These are phyloP conservation scores for Pontederia paniculata DNA, from an alignment of 176 grass and related monocot species.

Conservation along the genomic window DNA sequence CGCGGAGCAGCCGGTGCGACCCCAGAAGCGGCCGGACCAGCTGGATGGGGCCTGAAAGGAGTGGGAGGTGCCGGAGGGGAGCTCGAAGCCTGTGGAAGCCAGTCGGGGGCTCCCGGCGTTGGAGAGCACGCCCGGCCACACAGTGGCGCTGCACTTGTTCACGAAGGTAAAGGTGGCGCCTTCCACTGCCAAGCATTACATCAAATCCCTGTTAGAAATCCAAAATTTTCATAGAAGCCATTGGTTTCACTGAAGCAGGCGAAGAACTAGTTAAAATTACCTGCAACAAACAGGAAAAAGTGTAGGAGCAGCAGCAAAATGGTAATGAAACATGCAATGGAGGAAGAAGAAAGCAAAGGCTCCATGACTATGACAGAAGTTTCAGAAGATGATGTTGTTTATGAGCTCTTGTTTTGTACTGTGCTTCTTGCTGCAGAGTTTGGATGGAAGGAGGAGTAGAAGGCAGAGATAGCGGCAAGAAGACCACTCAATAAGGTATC, in stretches of 20 bases:
- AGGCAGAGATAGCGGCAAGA: no score
- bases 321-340: background rate
- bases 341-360: no score
- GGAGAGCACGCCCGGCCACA: slow-evolving; percentile 2
- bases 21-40: slow-evolving; percentile 7
- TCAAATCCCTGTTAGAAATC: background rate
- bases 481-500: no score
- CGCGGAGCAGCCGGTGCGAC: background rate
- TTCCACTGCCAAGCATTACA: background rate
- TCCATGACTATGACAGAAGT: no score
- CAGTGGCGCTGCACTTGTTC: background rate
- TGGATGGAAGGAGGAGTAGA: no score
- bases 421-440: no score
- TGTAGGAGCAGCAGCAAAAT: background rate
- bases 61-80: background rate
- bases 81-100: slow-evolving; percentile 1
- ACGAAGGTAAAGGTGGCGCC: background rate
- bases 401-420: no score
- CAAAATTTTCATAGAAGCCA: background rate
- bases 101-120: background rate
- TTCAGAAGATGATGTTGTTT: no score
- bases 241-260: no score
- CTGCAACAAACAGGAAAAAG: background rate
- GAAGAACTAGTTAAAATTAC: background rate
- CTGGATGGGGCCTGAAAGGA: background rate